Conservation (phyloP, 345 rosid genomes). For the Erodium maritimum region DNA sequence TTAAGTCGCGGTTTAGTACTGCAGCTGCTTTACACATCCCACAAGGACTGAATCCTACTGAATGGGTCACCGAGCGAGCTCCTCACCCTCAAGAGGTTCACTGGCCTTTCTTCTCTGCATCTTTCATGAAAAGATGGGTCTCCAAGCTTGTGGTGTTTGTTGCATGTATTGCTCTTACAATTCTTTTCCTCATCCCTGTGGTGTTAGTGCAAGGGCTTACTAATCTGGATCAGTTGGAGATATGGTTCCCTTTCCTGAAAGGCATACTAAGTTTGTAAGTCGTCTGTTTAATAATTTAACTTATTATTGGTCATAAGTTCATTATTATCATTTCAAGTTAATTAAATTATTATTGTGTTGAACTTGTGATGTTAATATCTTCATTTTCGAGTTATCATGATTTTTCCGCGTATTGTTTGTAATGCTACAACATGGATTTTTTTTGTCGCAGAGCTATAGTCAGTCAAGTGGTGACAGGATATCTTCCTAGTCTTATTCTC, state of each 20-base stretch:
- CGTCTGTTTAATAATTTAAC: not conserved
- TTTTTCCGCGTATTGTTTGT: not conserved
- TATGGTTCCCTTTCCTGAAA: constrained; percentile 67
- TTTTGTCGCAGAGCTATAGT: constrained; percentile 47
- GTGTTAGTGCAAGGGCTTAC: constrained; percentile 85
- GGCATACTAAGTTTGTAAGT: constrained; percentile 59
- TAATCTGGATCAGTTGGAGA: constrained; percentile 67
- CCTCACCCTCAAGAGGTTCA: constrained; percentile 80
- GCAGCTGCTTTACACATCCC: constrained; percentile 66
- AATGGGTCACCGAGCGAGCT: constrained; percentile 84
- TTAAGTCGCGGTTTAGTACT: constrained; percentile 67
- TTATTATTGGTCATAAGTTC: too few species aligned
- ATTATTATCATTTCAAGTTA: not conserved
- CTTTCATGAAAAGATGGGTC: constrained; percentile 69
- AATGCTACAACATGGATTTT: constrained; percentile 9
- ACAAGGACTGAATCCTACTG: constrained; percentile 69
- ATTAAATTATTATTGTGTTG: not conserved
- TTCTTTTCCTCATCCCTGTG: constrained; percentile 70
- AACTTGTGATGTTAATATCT: not conserved
- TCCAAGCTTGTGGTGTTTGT: constrained; percentile 40
- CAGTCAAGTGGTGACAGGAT: constrained; percentile 74
- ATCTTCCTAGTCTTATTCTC: constrained; percentile 81
- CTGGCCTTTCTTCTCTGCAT: constrained; percentile 85
- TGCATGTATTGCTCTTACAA: constrained; percentile 41
- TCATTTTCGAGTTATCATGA: not conserved